Base-by-base conservation (phyloP, 768 basidiomycete species). In the Cantharellus anzutake region DNA sequence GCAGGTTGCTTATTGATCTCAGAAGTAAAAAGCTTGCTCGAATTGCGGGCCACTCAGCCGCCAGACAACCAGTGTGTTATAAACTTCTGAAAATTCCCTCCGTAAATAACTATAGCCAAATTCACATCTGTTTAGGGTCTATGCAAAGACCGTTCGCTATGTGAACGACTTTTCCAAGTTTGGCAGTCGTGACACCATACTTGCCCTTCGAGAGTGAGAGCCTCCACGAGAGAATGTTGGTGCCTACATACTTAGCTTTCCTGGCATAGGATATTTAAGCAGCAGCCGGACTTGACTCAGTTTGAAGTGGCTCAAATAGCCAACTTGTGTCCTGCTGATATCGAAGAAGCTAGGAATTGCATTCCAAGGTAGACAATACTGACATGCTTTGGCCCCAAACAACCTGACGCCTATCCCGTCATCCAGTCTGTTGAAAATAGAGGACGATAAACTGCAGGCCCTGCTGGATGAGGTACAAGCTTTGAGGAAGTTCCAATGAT, bases 251-350 rank as follows among this genome's bases (percentile, higher is more conserved):
- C 55, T 11, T 35, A 3, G 42, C 57, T 57, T 44, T 58, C 14
- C 58, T 59, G 3, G 5, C 58, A 38, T 63, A 90, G 88, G 67
- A 86, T 85, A 1, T 71, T 93, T 4, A 78, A 84, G 57, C 75
- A 87, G 64, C 87, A 91, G 66, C 79, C 82, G 0, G 80, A 80
- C 2, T 68, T 94, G 42, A 88, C 88, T 2, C 86, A 87, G 66
- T 93, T 92, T 64, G 91, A 94, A 73, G 86, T 86, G 3, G 89
- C 90, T 2, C 91, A 94, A 68, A 86, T 94, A 58, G 88, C 88
- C 14, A 94, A 94, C 66, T 70, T 94, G 59, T 90, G 87, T 67
- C 91, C 91, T 11, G 86, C 82, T 44, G 81, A 82, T 61, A 78
- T 86, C 3, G 91, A 94, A 64, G 92, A 94, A 70, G 85, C 90